Base-by-base conservation (phyloP, 1,284 basidiomycete species). In the Meripilus lineatus region DNA sequence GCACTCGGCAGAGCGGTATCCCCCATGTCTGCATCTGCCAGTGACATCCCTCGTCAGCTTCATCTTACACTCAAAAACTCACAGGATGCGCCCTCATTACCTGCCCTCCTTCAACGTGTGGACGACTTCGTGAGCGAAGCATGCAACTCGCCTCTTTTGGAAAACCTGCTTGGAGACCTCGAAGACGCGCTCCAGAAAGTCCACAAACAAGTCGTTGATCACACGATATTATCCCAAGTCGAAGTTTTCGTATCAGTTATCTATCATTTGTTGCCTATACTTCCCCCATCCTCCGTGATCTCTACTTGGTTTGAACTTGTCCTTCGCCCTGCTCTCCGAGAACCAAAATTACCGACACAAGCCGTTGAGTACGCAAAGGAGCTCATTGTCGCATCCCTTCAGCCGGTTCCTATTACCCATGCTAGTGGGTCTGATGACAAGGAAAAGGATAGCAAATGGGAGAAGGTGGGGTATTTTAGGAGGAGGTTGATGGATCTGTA, bases 291-390 rank as follows among this genome's bases (percentile, higher is more conserved):
- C 4, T 83, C 81, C 21, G 68, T 89, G 42, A 84, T 87, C 41
- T 78, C 79, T 3, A 74, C 69, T 20, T 89, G 87, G 87, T 90
- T 87, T 61, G 85, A 90, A 56, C 71, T 84, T 22, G 70, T 85
- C 25, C 69, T 90, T 2, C 77, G 86, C 17, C 83, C 84, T 22
- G 84, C 84, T 26, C 69, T 90, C 41, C 79, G 84, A 33, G 79
- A 87, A 56, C 79, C 84, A 24, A 79, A 71, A 51, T 64, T 90
- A n/a, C 65, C 82, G 3, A 72, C 71, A 0, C 52, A 65, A 14
- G 72, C 80, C 2, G 68, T 80, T 17, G 70, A 74, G 37, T 68
- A 81, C 53, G 86, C 86, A n/a, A 86, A 83, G 61, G 79, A 84
- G 26, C 71, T 89, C 21, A 74, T 88, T 47, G 63, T 85, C 26